phyloP scores from a whole-genome alignment of 495 filamentous ascomycete genomes.

The Aspergillus ostianus region DNA sequence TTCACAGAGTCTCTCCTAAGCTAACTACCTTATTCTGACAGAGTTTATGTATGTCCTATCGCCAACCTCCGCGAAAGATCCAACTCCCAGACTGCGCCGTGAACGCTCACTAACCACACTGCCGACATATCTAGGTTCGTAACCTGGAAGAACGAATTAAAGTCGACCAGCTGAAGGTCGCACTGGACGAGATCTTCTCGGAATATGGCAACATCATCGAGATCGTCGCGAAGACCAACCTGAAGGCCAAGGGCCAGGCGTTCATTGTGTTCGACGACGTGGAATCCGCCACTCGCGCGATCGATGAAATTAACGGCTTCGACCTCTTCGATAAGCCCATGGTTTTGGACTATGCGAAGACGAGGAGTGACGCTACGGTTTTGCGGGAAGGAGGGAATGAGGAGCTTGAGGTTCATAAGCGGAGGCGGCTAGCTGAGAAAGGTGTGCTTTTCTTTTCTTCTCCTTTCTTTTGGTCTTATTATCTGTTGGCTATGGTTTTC shows the following conservation, averaged over 20 bases:
- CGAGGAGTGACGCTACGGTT: constrained; percentile 85
- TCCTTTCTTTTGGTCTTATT: too few relatives aligned
- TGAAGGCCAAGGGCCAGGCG: constrained; percentile 92
- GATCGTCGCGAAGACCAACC: constrained; percentile 85
- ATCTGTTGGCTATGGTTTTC: too few relatives aligned
- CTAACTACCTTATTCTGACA: constrained; percentile 29
- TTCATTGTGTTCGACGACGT: constrained; percentile 89
- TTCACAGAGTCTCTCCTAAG: neutral
- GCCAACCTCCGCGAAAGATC: constrained; percentile 10
- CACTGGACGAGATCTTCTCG: constrained; percentile 75
- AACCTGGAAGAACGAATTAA: constrained; percentile 96
- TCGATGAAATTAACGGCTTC: constrained; percentile 90
- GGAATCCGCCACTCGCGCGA: constrained; percentile 72
- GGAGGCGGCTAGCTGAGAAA: constrained; percentile 83
- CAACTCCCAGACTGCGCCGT: constrained; percentile 5
- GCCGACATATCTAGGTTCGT: constrained; percentile 56
- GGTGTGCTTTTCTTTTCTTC: constrained; percentile 50
- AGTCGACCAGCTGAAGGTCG: constrained; percentile 69
- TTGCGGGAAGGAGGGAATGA: constrained; percentile 67
- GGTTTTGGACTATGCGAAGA: constrained; percentile 80
- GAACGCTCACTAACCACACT: constrained; percentile 18
- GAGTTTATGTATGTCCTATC: constrained; percentile 50
- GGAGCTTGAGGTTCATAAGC: constrained; percentile 85
- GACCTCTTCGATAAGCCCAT: constrained; percentile 93
- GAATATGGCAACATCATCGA: constrained; percentile 92